Conservation (phyloP, 768 basidiomycete genomes). For the Rhodotorula toruloides region DNA sequence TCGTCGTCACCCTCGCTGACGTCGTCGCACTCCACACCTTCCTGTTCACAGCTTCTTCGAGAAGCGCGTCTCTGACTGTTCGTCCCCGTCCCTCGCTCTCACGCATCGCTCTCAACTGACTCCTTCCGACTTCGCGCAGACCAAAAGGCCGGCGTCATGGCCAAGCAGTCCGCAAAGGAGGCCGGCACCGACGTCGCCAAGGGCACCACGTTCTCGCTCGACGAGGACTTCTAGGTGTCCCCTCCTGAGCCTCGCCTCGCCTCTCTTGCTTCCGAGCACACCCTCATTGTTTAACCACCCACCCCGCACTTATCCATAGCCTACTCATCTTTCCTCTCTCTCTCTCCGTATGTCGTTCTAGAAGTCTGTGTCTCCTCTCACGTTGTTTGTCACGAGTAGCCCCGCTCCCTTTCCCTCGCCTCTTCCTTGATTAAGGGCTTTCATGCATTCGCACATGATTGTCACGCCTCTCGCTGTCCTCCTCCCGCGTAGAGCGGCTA, state of each 20-base stretch:
- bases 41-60: slow-evolving; percentile 74
- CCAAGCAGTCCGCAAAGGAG: slow-evolving; percentile 40
- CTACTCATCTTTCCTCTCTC: too few species aligned
- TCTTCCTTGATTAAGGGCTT: too few species aligned
- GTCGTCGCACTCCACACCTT: neutral
- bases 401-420: too few species aligned
- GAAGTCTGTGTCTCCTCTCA: too few species aligned
- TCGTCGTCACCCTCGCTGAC: neutral
- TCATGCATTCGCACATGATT: too few species aligned
- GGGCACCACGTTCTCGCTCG: slow-evolving; percentile 37
- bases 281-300: too few species aligned
- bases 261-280: neutral
- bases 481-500: too few species aligned
- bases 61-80: slow-evolving; percentile 25
- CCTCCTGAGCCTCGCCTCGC: neutral
- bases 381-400: too few species aligned
- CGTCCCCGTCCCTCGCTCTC: too few species aligned
- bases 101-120: neutral
- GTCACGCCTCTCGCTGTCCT: too few species aligned
- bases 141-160: slow-evolving; percentile 49
- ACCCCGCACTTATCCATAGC: too few species aligned
- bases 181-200: slow-evolving; percentile 26
- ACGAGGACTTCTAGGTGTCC: slow-evolving; percentile 9
- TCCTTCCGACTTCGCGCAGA: slow-evolving; percentile 55
- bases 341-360: too few species aligned